Evolutionary conservation across 495 filamentous ascomycete species (phyloP).

Genomic region (Chaetomium fimeti): DNA sequence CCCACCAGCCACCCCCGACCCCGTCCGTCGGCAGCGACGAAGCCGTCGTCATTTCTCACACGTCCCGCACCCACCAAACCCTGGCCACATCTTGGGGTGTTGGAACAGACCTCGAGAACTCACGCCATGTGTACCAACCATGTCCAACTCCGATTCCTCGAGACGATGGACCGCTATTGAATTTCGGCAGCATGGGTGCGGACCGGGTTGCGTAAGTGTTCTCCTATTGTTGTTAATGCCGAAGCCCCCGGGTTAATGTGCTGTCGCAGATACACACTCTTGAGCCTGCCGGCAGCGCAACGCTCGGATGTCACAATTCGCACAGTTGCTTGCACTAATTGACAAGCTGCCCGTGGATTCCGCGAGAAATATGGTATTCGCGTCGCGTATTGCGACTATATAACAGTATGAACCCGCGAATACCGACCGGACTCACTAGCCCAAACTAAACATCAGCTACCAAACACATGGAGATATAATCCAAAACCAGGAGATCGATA

Average conservation of each 20-base stretch:
- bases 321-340: constrained; percentile 59
- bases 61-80: neutral
- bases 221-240: neutral
- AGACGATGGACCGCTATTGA: constrained; percentile 35
- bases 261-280: constrained; percentile 46
- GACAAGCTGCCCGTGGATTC: constrained; percentile 50
- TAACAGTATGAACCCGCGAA: constrained; percentile 37
- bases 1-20: no score
- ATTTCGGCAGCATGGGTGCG: constrained; percentile 52
- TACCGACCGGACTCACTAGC: neutral
- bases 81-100: neutral
- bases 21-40: no score
- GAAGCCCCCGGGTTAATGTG: constrained; percentile 6
- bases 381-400: constrained; percentile 54
- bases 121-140: neutral
- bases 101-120: neutral
- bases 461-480: constrained; percentile 44
- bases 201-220: constrained; percentile 46
- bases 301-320: constrained; percentile 61
- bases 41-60: no score
- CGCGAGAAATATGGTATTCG: constrained; percentile 59
- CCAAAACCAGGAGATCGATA: constrained; percentile 51
- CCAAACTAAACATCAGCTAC: neutral
- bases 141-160: neutral
- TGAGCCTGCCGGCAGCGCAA: constrained; percentile 57